phyloP scores from a whole-genome alignment of 164 flowering plant species.

The Kalanchoe fedtschenkoi region DNA sequence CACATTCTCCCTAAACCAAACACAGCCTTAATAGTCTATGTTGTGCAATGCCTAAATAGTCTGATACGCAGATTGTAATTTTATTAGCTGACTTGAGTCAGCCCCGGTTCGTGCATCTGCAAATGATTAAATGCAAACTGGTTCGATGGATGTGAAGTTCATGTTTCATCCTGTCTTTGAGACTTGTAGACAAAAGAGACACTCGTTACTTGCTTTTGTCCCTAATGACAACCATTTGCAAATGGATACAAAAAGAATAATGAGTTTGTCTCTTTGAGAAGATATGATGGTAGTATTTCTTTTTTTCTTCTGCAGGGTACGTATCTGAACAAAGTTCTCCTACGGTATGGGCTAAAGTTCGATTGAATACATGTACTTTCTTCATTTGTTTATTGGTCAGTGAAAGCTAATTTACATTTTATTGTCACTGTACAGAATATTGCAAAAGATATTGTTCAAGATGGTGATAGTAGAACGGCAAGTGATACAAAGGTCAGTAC shows the following conservation, averaged over 20 bases:
- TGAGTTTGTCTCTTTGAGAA: neutral
- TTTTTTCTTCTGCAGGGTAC: constrained; percentile 1
- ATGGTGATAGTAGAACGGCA: neutral
- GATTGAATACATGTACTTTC: neutral
- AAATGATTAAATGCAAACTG: neutral
- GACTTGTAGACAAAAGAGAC: neutral
- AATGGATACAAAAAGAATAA: neutral
- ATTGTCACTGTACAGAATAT: neutral
- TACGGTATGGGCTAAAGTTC: neutral
- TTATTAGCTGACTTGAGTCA: neutral
- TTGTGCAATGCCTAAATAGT: too few species aligned
- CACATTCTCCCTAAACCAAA: too few species aligned
- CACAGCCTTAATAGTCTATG: too few species aligned
- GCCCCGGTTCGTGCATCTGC: neutral
- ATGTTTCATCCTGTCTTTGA: neutral
- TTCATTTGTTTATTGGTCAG: neutral
- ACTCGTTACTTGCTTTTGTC: neutral
- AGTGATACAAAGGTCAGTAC: constrained; percentile 1
- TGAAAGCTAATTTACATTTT: neutral
- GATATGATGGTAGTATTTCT: neutral
- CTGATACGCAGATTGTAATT: too few species aligned
- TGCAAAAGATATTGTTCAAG: neutral
- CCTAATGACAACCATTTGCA: neutral
- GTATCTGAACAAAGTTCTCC: neutral
- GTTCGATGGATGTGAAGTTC: neutral